Conservation (phyloP, 1,284 basidiomycete genomes). For the Malassezia japonica region DNA sequence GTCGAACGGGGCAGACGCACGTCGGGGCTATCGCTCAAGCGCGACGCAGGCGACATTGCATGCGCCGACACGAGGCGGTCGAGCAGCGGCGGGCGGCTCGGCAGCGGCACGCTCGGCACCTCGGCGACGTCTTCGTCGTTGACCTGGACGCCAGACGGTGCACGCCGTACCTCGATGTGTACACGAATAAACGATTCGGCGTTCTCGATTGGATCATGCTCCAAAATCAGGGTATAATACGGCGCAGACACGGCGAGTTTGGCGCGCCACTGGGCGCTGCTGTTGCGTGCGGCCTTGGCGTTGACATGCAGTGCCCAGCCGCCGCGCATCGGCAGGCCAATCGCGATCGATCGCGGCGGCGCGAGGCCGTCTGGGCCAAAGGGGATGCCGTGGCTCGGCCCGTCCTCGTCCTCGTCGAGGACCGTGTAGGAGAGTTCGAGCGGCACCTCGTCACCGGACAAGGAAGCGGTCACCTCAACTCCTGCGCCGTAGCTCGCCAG, state of each 20-base stretch:
- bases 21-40: slow-evolving; percentile 14
- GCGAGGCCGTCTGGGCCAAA: slow-evolving; percentile 55
- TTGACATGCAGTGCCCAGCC: slow-evolving; percentile 78
- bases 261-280: neutral
- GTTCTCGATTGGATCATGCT: slow-evolving; percentile 18
- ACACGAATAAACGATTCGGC: slow-evolving; percentile 25
- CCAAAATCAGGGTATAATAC: slow-evolving; percentile 9
- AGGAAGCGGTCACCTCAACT: slow-evolving; percentile 61
- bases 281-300: slow-evolving; percentile 55
- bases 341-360: slow-evolving; percentile 60
- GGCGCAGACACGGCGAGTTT: neutral
- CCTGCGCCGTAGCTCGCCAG: slow-evolving; percentile 70
- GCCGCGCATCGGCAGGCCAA: slow-evolving; percentile 63
- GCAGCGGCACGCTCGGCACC: slow-evolving; percentile 7
- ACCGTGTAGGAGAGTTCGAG: slow-evolving; percentile 58
- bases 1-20: neutral
- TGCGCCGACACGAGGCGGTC: neutral
- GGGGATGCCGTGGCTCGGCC: slow-evolving; percentile 39
- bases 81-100: neutral
- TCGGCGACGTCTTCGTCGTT: slow-evolving; percentile 3
- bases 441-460: slow-evolving; percentile 68
- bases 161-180: slow-evolving; percentile 26
- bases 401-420: slow-evolving; percentile 61
- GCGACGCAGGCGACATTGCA: neutral
- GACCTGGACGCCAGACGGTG: slow-evolving; percentile 5